Conservation (phyloP, 225 moss, liverwort and hornwort species). For the Neckera pumila region DNA sequence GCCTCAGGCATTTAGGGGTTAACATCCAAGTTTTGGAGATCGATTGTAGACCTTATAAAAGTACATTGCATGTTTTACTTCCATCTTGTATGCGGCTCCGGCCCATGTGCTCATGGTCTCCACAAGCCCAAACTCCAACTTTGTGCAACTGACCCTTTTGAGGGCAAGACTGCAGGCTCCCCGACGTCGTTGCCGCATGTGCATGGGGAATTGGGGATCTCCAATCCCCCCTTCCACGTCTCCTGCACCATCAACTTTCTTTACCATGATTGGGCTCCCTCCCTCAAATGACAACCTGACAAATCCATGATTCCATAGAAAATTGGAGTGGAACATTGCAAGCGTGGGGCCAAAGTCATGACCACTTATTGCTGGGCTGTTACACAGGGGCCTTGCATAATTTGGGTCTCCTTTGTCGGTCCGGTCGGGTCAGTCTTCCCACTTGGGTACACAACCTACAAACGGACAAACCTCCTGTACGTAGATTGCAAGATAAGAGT, state of each 20-base stretch:
- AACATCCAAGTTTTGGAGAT: too few species aligned
- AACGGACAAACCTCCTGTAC: neutral
- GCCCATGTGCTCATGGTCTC: neutral
- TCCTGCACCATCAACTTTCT: neutral
- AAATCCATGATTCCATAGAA: neutral
- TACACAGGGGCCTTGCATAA: neutral
- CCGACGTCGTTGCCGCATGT: neutral
- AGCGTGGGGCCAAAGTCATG: neutral
- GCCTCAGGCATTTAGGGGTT: too few species aligned
- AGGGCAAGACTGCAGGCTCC: neutral
- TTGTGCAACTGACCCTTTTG: neutral
- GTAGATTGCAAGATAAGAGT: neutral
- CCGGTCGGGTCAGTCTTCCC: neutral
- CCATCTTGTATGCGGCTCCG: neutral
- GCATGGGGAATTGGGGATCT: neutral
- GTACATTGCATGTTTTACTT: too few species aligned
- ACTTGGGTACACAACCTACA: too few species aligned
- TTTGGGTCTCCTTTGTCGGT: neutral
- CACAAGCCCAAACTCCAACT: neutral
- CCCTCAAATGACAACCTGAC: neutral
- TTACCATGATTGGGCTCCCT: neutral
- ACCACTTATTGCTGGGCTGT: neutral
- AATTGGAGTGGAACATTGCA: neutral
- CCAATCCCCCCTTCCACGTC: neutral
- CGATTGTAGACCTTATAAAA: too few species aligned